Conservation (phyloP, 1,284 basidiomycete genomes). For the Athelia sp. region DNA sequence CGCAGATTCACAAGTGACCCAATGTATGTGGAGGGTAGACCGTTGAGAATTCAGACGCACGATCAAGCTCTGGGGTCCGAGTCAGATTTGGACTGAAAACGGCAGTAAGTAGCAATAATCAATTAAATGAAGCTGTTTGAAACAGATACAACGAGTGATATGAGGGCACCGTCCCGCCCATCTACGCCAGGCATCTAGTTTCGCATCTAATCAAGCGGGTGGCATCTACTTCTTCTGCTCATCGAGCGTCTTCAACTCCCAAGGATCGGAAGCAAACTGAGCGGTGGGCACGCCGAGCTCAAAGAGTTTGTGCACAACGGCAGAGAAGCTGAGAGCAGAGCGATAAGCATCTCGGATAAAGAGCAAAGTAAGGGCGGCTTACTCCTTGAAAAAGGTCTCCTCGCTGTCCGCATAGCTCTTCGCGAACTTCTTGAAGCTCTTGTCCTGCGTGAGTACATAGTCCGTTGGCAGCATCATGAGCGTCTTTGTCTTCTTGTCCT, state of each 20-base stretch:
- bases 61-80: too few relatives aligned
- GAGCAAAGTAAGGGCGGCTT: conserved; percentile 19
- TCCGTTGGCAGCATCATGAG: conserved; percentile 98
- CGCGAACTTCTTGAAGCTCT: conserved; percentile 82
- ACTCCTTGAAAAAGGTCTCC: conserved; percentile 89
- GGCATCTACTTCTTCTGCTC: conserved; percentile 40
- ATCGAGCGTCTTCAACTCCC: conserved; percentile 62
- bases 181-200: too few relatives aligned
- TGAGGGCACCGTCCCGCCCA: too few relatives aligned
- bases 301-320: conserved; percentile 70
- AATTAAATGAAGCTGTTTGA: too few relatives aligned
- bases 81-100: too few relatives aligned
- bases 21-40: too few relatives aligned
- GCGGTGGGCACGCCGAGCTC: conserved; percentile 84
- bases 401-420: conserved; percentile 82
- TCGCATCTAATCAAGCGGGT: not conserved
- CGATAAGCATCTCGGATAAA: conserved; percentile 1
- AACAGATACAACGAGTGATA: too few relatives aligned
- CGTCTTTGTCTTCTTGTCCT: conserved; percentile 84
- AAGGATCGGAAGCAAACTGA: conserved; percentile 72
- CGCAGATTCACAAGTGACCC: too few relatives aligned
- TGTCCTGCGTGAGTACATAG: conserved; percentile 80
- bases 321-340: conserved; percentile 63
- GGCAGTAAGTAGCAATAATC: too few relatives aligned
- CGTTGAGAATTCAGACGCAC: too few relatives aligned